These are phyloP conservation scores for Nitzschia sp. DNA, from an alignment of 108 stramenopile species.

Conservation along the genomic window DNA sequence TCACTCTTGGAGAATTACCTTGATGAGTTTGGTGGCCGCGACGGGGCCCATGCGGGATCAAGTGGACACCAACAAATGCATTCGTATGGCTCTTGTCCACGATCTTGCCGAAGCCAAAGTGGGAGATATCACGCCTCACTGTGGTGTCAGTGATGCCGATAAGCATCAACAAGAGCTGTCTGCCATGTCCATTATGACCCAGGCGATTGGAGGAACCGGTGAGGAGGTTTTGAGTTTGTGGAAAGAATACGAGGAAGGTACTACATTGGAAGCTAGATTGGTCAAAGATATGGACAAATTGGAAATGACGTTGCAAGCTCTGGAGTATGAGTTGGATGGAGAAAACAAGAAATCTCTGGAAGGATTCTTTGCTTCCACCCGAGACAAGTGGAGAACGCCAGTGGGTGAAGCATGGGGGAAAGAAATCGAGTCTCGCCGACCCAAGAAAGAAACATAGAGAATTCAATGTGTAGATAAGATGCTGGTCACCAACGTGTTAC, in stretches of 20 bases:
- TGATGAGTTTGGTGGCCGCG: slow-evolving; percentile 66
- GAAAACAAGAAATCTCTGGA: slow-evolving; percentile 36
- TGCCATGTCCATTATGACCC: slow-evolving; percentile 54
- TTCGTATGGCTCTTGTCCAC: slow-evolving; percentile 75
- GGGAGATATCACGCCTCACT: slow-evolving; percentile 83
- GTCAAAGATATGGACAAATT: slow-evolving; percentile 84
- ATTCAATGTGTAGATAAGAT: background rate
- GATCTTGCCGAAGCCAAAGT: slow-evolving; percentile 81
- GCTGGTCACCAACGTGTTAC: no score
- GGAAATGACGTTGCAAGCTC: slow-evolving; percentile 86
- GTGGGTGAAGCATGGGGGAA: slow-evolving; percentile 59
- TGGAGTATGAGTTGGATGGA: slow-evolving; percentile 73
- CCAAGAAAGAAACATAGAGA: background rate
- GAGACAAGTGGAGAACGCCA: slow-evolving; percentile 60
- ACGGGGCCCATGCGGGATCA: slow-evolving; percentile 4
- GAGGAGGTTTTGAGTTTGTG: slow-evolving; percentile 62
- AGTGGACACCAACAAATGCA: slow-evolving; percentile 53
- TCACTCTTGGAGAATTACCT: slow-evolving; percentile 75
- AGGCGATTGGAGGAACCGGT: slow-evolving; percentile 22
- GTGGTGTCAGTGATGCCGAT: slow-evolving; percentile 50
- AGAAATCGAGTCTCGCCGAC: slow-evolving; percentile 60
- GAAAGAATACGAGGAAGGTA: slow-evolving; percentile 79
- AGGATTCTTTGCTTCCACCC: slow-evolving; percentile 60
- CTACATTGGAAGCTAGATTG: slow-evolving; percentile 53
- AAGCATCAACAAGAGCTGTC: slow-evolving; percentile 63